These are phyloP conservation scores for Psilocybe sp. DNA, from an alignment of 768 basidiomycete species.

Conservation along the genomic window DNA sequence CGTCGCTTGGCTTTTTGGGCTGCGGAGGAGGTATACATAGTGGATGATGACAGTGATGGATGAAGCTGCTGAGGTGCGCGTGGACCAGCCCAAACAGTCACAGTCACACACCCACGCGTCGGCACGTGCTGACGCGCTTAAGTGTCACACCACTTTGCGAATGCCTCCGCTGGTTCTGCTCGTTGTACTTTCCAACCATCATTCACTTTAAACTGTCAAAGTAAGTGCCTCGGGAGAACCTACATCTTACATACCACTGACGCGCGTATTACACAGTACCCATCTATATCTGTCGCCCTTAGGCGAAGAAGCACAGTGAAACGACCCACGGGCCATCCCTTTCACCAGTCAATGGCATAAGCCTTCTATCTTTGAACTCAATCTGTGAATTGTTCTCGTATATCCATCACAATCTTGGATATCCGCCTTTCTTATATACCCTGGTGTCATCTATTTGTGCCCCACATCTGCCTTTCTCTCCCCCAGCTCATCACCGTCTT, in stretches of 20 bases:
- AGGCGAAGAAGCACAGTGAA: too few relatives aligned
- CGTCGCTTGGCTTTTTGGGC: slow-evolving; percentile 74
- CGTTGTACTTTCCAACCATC: not conserved
- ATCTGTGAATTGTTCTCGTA: not conserved
- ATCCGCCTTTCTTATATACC: slow-evolving; percentile 15
- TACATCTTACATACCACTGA: too few relatives aligned
- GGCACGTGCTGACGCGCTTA: slow-evolving; percentile 13
- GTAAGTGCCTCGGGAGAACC: too few relatives aligned
- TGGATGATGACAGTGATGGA: slow-evolving; percentile 13
- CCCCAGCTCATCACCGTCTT: not conserved
- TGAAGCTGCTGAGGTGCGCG: not conserved
- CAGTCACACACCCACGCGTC: slow-evolving; percentile 17
- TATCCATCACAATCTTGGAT: slow-evolving; percentile 10
- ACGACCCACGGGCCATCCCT: too few relatives aligned
- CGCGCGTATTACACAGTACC: too few relatives aligned
- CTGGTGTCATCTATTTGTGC: not conserved
- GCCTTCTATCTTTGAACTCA: slow-evolving; percentile 9
- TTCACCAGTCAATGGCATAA: slow-evolving; percentile 6
- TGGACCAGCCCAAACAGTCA: not conserved
- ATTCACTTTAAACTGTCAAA: not conserved
- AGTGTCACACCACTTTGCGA: too few relatives aligned
- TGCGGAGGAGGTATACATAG: slow-evolving; percentile 64
- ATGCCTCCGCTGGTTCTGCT: not conserved
- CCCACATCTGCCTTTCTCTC: not conserved
- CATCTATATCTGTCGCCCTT: too few relatives aligned